Percentiles rank a stretch among this genome's conserved stretches.
Conservation (phyloP, 768 basidiomycete species). For the Russula foetens region DNA sequence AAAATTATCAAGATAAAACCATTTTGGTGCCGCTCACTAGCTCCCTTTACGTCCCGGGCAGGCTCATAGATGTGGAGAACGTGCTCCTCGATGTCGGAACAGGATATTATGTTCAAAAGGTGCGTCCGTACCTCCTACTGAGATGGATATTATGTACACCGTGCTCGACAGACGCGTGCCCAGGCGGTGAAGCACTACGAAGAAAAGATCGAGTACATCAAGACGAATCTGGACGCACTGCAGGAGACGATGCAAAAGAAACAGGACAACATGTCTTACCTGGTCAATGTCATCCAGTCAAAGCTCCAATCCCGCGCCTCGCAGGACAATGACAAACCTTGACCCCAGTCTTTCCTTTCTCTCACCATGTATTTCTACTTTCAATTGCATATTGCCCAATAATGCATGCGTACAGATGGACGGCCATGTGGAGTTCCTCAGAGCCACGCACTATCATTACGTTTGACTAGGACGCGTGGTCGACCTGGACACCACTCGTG, state of each 20-base stretch:
- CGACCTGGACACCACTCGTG: no score
- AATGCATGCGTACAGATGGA: no score
- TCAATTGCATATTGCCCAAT: background rate
- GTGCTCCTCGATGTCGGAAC: conserved; percentile 96
- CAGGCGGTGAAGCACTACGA: conserved; percentile 80
- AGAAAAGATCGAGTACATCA: conserved; percentile 74
- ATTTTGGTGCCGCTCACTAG: conserved; percentile 90
- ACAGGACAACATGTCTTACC: conserved; percentile 76
- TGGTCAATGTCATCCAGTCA: conserved; percentile 65
- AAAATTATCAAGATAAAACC: conserved; percentile 54
- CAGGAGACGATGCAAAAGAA: conserved; percentile 89
- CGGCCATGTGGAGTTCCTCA: no score
- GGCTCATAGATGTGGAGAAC: conserved; percentile 69
- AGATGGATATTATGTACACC: background rate
- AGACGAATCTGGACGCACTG: conserved; percentile 72
- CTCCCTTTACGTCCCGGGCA: conserved; percentile 93
- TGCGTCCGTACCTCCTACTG: conserved; percentile 29
- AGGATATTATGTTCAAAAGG: conserved; percentile 95
- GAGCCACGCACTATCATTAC: no score
- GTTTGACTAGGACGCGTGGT: no score
- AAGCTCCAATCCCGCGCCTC: conserved; percentile 32
- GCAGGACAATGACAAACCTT: conserved; percentile 18
- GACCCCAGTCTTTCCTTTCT: background rate
- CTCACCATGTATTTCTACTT: background rate
- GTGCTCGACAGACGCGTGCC: conserved; percentile 56